Conservation (phyloP, 225 moss, liverwort and hornwort species). For the Sphagnum tenellum region DNA sequence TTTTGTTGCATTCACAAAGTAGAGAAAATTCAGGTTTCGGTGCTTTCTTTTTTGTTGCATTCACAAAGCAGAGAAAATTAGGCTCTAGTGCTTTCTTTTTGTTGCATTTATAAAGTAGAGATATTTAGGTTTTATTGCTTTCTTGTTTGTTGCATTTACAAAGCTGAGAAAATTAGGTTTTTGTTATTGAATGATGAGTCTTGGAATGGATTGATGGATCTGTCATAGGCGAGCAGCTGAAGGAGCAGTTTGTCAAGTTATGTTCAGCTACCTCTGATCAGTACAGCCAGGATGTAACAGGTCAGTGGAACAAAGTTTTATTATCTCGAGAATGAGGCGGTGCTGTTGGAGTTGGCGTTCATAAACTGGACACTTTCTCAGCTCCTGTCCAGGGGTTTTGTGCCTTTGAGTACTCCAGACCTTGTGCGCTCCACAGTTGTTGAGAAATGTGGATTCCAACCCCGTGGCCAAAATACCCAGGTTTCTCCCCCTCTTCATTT, state of each 20-base stretch:
- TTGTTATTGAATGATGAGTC: too few species aligned
- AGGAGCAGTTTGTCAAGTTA: slow-evolving; percentile 32
- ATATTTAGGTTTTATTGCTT: too few species aligned
- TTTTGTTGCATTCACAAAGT: too few species aligned
- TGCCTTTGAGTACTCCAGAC: slow-evolving; percentile 84
- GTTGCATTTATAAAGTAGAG: too few species aligned
- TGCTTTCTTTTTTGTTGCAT: too few species aligned
- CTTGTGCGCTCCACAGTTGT: slow-evolving; percentile 80
- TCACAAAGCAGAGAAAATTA: too few species aligned
- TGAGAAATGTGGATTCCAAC: slow-evolving; percentile 97
- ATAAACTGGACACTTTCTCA: slow-evolving; percentile 89
- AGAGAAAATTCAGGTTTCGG: too few species aligned
- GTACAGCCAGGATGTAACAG: too few species aligned
- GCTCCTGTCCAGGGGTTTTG: slow-evolving; percentile 64
- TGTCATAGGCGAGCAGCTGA: slow-evolving; percentile 65
- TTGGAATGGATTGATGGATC: not conserved
- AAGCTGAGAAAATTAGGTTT: too few species aligned
- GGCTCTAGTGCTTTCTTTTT: too few species aligned
- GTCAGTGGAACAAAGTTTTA: slow-evolving; percentile 78
- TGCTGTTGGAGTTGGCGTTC: slow-evolving; percentile 91
- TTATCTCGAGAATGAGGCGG: slow-evolving; percentile 95
- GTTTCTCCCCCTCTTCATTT: slow-evolving; percentile 16
- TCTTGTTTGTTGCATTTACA: too few species aligned
- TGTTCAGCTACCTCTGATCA: too few species aligned
- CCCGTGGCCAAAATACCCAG: slow-evolving; percentile 93